Evolutionary conservation across 352 stramenopile genomes (phyloP).

Genomic region (Phytophthora melonis): DNA sequence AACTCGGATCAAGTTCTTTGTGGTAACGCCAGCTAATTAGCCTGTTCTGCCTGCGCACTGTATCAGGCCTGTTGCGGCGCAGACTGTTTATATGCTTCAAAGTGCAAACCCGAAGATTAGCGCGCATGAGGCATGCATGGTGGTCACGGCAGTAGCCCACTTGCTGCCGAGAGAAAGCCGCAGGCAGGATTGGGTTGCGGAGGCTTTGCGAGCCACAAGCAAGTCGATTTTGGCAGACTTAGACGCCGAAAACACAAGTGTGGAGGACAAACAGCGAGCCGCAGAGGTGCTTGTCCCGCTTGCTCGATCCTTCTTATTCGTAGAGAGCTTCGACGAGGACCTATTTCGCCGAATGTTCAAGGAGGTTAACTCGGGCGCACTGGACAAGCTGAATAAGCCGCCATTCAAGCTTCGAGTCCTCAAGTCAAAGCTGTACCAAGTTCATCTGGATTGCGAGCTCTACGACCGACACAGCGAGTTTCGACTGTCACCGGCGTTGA

Average conservation of each 20-base stretch:
- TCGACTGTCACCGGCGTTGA: conserved; percentile 34
- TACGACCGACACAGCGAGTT: conserved; percentile 44
- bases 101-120: conserved; percentile 42
- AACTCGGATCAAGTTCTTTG: neutral
- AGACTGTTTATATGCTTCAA: conserved; percentile 51
- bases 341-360: conserved; percentile 57
- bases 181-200: conserved; percentile 56
- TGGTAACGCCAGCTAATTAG: neutral
- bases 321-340: conserved; percentile 63
- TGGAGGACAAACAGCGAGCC: conserved; percentile 30
- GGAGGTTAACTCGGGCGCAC: conserved; percentile 46
- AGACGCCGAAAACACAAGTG: conserved; percentile 30
- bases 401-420: conserved; percentile 47
- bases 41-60: neutral
- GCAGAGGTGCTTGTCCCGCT: conserved; percentile 56
- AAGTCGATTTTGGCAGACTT: conserved; percentile 44
- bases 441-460: conserved; percentile 69
- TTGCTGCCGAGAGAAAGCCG: conserved; percentile 62
- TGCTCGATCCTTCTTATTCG: conserved; percentile 58
- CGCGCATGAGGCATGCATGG: conserved; percentile 56
- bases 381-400: conserved; percentile 49
- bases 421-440: conserved; percentile 67
- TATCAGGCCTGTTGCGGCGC: conserved; percentile 56
- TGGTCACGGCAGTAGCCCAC: conserved; percentile 56
- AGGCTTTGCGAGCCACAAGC: conserved; percentile 51